phyloP scores from a whole-genome alignment of 495 filamentous ascomycete genomes.

The Chaetomium tenue region DNA sequence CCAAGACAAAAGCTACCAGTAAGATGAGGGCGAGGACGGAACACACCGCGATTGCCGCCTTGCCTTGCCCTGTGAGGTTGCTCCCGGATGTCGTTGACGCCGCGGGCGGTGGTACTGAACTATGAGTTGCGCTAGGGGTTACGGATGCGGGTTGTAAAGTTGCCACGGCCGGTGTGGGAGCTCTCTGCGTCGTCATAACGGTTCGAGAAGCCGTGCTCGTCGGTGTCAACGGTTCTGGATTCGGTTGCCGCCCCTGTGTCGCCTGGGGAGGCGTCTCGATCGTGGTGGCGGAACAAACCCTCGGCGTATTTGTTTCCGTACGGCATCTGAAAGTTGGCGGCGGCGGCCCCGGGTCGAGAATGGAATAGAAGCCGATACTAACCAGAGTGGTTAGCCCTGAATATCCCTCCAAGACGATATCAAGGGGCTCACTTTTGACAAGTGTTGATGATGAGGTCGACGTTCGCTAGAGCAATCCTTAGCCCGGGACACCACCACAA shows the following conservation, averaged over 20 bases:
- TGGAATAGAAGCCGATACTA: conserved; percentile 40
- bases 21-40: conserved; percentile 39
- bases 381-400: conserved; percentile 4
- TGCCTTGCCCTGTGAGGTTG: conserved; percentile 38
- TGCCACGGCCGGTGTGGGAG: not conserved
- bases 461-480: conserved; percentile 39
- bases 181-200: not conserved
- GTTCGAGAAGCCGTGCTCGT: not conserved
- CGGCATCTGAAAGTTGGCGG: conserved; percentile 27
- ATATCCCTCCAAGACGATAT: not conserved
- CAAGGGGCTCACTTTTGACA: conserved; percentile 45
- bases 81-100: conserved; percentile 26
- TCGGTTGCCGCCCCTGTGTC: not conserved
- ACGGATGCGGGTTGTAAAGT: not conserved
- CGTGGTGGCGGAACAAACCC: conserved; percentile 16
- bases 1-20: conserved; percentile 29
- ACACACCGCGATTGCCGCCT: conserved; percentile 45
- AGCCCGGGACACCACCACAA: conserved; percentile 22
- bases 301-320: conserved; percentile 12
- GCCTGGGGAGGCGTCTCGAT: conserved; percentile 11
- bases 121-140: conserved; percentile 1
- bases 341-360: conserved; percentile 45
- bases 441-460: conserved; percentile 48
- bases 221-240: not conserved
- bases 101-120: conserved; percentile 17